Conservation (phyloP, 2,329 filamentous ascomycete genomes). For the Coniochaeta sp. region DNA sequence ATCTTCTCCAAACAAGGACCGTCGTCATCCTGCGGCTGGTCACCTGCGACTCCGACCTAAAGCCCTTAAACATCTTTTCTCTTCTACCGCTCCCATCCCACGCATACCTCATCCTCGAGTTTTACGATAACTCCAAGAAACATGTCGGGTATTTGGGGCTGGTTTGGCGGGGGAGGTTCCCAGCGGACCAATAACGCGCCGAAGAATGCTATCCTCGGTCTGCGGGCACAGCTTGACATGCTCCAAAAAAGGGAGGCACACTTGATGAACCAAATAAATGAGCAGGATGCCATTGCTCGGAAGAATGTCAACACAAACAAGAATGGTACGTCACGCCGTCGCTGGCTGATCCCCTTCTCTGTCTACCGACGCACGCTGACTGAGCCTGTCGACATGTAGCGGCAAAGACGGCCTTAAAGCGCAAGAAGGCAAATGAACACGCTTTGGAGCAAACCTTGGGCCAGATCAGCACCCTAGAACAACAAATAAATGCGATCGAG, state of each 20-base stretch:
- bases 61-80: background rate
- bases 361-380: conserved; percentile 10
- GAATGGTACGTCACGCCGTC: conserved; percentile 54
- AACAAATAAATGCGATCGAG: conserved; percentile 95
- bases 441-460: conserved; percentile 83
- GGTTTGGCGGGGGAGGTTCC: conserved; percentile 79
- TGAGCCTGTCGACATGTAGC: conserved; percentile 41
- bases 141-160: conserved; percentile 71
- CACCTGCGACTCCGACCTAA: conserved; percentile 2
- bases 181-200: conserved; percentile 88
- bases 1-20: background rate
- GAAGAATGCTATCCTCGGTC: conserved; percentile 88
- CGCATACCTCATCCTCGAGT: conserved; percentile 2
- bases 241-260: conserved; percentile 93
- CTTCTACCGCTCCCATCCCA: background rate
- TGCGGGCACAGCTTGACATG: conserved; percentile 92
- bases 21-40: conserved; percentile 3
- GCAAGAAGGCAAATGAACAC: conserved; percentile 92
- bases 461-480: conserved; percentile 87
- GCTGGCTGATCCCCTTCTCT: background rate
- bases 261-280: conserved; percentile 82
- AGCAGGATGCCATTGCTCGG: conserved; percentile 80
- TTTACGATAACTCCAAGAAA: background rate
- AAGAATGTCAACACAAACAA: conserved; percentile 90
- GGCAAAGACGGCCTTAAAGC: conserved; percentile 80